Conservation (phyloP, 345 rosid species). For the Aquilaria yunnanensis region DNA sequence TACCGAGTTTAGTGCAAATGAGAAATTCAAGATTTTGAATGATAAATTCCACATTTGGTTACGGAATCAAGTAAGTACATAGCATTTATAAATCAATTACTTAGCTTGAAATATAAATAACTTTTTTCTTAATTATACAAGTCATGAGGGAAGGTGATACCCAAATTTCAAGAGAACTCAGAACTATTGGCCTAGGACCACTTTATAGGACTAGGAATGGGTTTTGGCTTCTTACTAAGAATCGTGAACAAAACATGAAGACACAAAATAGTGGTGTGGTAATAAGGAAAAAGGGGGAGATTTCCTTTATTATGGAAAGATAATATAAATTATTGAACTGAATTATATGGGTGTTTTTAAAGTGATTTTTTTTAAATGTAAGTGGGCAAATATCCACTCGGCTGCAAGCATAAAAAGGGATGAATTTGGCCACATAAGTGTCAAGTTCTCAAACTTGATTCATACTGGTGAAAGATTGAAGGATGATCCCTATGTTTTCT, state of each 20-base stretch:
- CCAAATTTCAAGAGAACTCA: neutral
- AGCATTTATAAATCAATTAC: neutral
- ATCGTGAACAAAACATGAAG: neutral
- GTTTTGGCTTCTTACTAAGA: neutral
- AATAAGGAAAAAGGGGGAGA: neutral
- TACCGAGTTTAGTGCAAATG: too few relatives aligned
- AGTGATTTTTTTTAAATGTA: neutral
- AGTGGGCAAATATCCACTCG: neutral
- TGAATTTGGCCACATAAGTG: neutral
- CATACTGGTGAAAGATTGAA: neutral
- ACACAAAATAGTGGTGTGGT: neutral
- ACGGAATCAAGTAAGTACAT: neutral
- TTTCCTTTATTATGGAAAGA: neutral
- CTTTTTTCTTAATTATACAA: neutral
- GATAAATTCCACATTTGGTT: neutral
- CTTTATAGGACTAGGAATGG: neutral
- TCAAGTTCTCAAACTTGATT: constrained; percentile 2
- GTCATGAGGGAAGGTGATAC: neutral
- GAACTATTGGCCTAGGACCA: neutral
- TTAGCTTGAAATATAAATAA: neutral
- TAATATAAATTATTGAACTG: neutral
- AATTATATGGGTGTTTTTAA: neutral
- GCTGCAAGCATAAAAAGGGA: neutral
- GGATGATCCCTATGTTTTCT: constrained; percentile 3
- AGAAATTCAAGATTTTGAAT: neutral